A percentile compares a stretch with the other conserved stretches of the same genome.
phyloP scores from a whole-genome alignment of 805 yeast species.

The Priceomyces medius region DNA sequence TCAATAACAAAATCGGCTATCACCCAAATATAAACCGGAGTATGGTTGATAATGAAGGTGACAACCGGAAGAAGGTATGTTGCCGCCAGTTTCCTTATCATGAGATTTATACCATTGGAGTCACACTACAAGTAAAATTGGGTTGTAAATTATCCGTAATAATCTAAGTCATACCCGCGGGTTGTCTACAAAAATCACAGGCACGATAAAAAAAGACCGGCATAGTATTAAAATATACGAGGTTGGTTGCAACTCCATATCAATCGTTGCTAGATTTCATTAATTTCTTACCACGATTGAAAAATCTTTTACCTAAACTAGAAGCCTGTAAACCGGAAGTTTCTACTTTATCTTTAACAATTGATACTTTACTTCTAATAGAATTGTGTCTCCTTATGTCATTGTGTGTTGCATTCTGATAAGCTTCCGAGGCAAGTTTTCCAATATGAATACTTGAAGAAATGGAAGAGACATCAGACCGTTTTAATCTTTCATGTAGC shows the following conservation, averaged over 20 bases:
- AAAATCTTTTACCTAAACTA: slow-evolving; percentile 53
- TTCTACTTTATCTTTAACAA: slow-evolving; percentile 50
- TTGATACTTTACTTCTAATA: slow-evolving; percentile 46
- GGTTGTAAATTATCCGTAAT: background rate
- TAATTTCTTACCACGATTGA: slow-evolving; percentile 56
- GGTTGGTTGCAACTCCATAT: background rate
- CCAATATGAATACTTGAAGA: slow-evolving; percentile 45
- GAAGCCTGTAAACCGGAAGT: slow-evolving; percentile 50
- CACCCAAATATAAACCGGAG: slow-evolving; percentile 41
- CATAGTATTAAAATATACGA: background rate
- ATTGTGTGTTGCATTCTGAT: slow-evolving; percentile 60
- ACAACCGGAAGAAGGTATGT: slow-evolving; percentile 18
- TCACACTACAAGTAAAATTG: background rate
- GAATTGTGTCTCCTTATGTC: slow-evolving; percentile 52
- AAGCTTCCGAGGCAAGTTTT: slow-evolving; percentile 61
- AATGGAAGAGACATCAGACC: slow-evolving; percentile 28
- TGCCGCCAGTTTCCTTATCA: slow-evolving; percentile 6
- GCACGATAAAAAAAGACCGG: background rate
- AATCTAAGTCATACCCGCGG: too few relatives aligned
- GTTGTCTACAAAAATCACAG: background rate
- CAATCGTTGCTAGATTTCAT: slow-evolving; percentile 25
- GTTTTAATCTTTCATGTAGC: slow-evolving; percentile 48
- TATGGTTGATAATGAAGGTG: slow-evolving; percentile 23
- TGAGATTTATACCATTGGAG: background rate
- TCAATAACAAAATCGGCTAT: slow-evolving; percentile 44